A percentile compares a stretch with the other conserved stretches of the same genome.
phyloP scores from a whole-genome alignment of 2,329 filamentous ascomycete species.

The Fusarium pininemorale region DNA sequence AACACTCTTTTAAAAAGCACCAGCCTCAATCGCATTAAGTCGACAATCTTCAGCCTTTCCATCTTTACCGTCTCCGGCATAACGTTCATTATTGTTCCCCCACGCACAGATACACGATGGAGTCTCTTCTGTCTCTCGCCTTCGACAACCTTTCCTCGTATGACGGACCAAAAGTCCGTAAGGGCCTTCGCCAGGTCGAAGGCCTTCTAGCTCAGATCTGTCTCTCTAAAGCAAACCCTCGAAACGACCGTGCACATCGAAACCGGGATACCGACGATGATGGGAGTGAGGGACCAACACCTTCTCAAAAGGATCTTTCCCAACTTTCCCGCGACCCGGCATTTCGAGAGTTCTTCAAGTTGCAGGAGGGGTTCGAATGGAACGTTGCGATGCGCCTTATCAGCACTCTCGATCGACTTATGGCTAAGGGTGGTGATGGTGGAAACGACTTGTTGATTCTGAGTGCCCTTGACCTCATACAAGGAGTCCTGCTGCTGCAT shows the following conservation, averaged over 20 bases:
- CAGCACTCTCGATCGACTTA: conserved; percentile 83
- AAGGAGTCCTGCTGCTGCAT: conserved; percentile 88
- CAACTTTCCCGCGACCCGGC: conserved; percentile 84
- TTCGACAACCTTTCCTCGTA: conserved; percentile 97
- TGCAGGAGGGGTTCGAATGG: conserved; percentile 98
- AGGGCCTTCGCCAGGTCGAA: conserved; percentile 93
- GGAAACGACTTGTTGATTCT: conserved; percentile 90
- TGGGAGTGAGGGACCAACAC: conserved; percentile 52
- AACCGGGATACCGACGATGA: conserved; percentile 43
- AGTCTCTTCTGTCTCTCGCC: conserved; percentile 87
- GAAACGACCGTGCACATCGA: conserved; percentile 30
- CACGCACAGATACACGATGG: conserved; percentile 66
- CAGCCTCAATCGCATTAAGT: background rate
- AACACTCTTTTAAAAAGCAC: conserved; percentile 10
- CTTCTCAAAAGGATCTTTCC: conserved; percentile 68
- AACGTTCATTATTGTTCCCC: conserved; percentile 4
- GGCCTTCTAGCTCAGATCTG: conserved; percentile 94
- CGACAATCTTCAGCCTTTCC: conserved; percentile 14
- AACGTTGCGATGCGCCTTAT: conserved; percentile 91
- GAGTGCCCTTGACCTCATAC: conserved; percentile 86
- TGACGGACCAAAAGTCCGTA: conserved; percentile 88
- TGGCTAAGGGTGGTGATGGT: conserved; percentile 83
- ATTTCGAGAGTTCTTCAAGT: conserved; percentile 93
- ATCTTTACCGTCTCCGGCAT: background rate
- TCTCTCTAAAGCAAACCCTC: conserved; percentile 69